A percentile compares a stretch with the other conserved stretches of the same genome.
Evolutionary conservation across 2,329 filamentous ascomycete genomes (phyloP).

Genomic region (Coniochaeta prunicola): DNA sequence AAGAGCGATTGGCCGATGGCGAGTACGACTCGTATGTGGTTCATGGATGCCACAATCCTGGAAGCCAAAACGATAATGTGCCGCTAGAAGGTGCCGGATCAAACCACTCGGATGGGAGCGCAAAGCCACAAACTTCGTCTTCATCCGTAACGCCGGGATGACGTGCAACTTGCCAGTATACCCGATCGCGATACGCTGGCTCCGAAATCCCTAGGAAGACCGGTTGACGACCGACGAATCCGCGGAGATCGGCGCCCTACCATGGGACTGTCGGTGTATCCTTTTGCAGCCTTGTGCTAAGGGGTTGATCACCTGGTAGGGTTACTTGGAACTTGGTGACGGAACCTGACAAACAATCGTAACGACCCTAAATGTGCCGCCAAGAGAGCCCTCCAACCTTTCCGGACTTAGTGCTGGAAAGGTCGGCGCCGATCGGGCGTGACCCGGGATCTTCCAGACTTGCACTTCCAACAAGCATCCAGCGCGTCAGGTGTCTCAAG

Average conservation of each 20-base stretch:
- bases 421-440: background rate
- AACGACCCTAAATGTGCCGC: background rate
- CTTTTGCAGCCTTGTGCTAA: background rate
- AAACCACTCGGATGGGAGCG: background rate
- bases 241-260: background rate
- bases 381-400: background rate
- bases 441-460: background rate
- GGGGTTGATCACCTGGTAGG: background rate
- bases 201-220: background rate
- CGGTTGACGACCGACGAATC: background rate
- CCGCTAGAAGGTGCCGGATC: background rate
- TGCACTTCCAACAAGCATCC: background rate
- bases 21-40: background rate
- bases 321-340: background rate
- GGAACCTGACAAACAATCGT: background rate
- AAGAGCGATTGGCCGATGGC: background rate
- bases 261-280: background rate
- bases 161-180: background rate
- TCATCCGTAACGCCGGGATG: background rate
- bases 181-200: background rate
- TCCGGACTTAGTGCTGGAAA: background rate
- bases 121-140: background rate
- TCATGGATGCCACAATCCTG: background rate
- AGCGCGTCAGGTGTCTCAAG: background rate
- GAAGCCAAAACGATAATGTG: background rate